Base-by-base conservation (phyloP, 176 grass and related monocot genomes). In the Carex cristatella region DNA sequence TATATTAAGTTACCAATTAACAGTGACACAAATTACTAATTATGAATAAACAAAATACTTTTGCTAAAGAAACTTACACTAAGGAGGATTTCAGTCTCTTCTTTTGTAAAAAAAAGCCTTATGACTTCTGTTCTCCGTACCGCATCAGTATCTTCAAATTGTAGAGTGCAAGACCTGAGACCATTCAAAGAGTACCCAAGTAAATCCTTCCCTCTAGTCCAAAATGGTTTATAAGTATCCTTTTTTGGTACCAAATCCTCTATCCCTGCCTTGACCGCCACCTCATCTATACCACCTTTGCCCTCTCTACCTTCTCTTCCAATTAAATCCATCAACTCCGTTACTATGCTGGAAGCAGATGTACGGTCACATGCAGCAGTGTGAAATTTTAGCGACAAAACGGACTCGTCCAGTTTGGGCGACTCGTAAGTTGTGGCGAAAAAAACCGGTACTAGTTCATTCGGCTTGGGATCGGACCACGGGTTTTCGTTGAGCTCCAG, bases 161-260 rank as follows among this genome's bases (percentile, higher is more conserved):
- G 90, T 61, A 98, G 83, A 38, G 84, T 88, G 32, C 89, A 87
- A 10, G 93, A 92, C 46, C 96, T 87, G 28, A 98, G 86, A 6
- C 96, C 96, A 80, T 95, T 98, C 71, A 98, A 77, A 78, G 93
- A 93, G 80, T 98, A 98, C 18, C 96, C 93, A 14, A 95, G 63
- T 86, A 98, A 78, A 81, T 98, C 96, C 86, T 88, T 65, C 28
- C 96, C 96, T 19, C 96, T 88, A 12, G 87, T 88, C 96, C 93
- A 98, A 84, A 98, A 98, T 57, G 96, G 91, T 76, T 98, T 98
- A 74, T 80, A 89, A 57, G 88, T 63, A 84, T 95, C 96, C 76
- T 75, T 64, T 85, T 93, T 83, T 19, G 90, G 93, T 73, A 95
- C 89, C 90, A 89, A 77, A 59, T 89, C 87, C 87, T 98, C 96